phyloP scores from a whole-genome alignment of 192 early-diverging fungal species.

The Gonapodya sp. region DNA sequence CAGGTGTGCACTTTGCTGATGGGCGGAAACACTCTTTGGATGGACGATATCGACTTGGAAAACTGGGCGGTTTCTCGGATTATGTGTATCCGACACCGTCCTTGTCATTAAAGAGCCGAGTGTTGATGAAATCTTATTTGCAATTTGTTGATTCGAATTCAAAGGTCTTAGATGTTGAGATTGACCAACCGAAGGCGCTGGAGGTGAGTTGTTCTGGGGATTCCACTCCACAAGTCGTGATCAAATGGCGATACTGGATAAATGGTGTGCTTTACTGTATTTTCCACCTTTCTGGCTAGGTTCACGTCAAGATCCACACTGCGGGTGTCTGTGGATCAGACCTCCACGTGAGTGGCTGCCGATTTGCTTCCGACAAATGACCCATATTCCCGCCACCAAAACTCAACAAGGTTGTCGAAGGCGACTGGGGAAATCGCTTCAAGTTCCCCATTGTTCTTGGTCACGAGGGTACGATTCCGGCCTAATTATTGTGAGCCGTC shows the following conservation, averaged over 20 bases:
- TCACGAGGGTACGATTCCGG: conserved; percentile 87
- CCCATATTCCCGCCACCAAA: background rate
- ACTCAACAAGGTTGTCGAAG: background rate
- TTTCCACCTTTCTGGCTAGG: background rate
- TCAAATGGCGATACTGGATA: too few relatives aligned
- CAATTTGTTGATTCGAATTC: background rate
- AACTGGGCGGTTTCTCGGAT: too few relatives aligned
- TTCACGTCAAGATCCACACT: conserved; percentile 1
- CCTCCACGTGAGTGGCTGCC: background rate
- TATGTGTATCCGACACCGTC: too few relatives aligned
- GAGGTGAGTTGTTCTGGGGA: background rate
- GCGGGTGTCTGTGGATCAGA: conserved; percentile 4
- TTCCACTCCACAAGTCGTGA: background rate
- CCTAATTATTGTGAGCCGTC: too few relatives aligned
- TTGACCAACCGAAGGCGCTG: background rate
- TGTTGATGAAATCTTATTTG: too few relatives aligned
- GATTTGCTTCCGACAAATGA: background rate
- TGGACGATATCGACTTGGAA: too few relatives aligned
- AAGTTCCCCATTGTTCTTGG: conserved; percentile 86
- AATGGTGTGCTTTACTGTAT: too few relatives aligned
- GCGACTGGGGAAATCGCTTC: background rate
- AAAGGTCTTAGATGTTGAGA: background rate
- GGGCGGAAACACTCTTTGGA: background rate
- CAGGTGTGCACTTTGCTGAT: background rate
- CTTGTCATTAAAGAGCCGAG: too few relatives aligned